Base-by-base conservation (phyloP, 352 stramenopile genomes). In the Phytophthora pistaciae region DNA sequence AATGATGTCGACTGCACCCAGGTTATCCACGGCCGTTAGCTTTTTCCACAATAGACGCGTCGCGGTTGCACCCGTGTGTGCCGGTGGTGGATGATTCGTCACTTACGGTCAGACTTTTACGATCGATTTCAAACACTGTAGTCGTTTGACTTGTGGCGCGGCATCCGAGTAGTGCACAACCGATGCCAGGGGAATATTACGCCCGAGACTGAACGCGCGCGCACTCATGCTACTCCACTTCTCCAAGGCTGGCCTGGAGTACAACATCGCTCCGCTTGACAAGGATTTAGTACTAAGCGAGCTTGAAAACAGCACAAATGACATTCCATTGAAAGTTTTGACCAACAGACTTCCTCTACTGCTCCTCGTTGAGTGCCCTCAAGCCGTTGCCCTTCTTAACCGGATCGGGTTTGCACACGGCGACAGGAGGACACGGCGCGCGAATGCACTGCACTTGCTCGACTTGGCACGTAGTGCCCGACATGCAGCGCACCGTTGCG, bases 401-500 rank as follows among this genome's bases (percentile, higher is more conserved):
- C 29, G 29, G 29, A 10, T 33, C 27, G 2, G 65, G 60, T 36
- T 74, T 74, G 70, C 70, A 78, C 8, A 44, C 27, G 16, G 55
- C 70, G 44, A 74, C 25, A 14, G 65, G 65, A 11, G 59, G 70
- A 48, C 70, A 77, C 5, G 64, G 70, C 9, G 70, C 46, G 25
- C 38, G 58, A 16, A 74, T 70, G 48, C 70, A 77, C 52, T 77
- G 64, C 16, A 70, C 70, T 63, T 74, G 54, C 33, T 77, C 40
- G 20, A 73, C 40, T 8, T 67, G 20, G 49, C 70, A 77, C 3
- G 59, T 70, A 23, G 52, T 60, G 11, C 70, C 70, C 8, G 48
- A 56, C 25, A 31, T 31, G 40, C 70, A 77, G 31, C 56, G 70
- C 40, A 71, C 55, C 4, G 66, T 54, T 11, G 70, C 54, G 46